phyloP scores from a whole-genome alignment of 2,329 filamentous ascomycete species.

The Fusarium brachygibbosum region DNA sequence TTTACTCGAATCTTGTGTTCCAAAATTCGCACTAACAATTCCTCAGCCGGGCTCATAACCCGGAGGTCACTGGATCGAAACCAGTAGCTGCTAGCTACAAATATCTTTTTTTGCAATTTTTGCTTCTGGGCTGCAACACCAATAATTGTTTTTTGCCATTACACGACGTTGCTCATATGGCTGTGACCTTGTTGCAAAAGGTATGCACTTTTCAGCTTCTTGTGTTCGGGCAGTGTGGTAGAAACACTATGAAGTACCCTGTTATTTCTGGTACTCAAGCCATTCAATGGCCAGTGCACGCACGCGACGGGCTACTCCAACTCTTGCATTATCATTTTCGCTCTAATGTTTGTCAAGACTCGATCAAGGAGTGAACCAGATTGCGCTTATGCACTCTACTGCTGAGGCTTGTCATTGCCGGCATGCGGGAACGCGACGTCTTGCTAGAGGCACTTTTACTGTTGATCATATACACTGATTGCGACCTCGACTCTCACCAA shows the following conservation, averaged over 20 bases:
- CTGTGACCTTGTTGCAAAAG: no score
- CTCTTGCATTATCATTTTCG: neutral
- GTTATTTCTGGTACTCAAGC: fast-evolving
- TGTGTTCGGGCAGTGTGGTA: neutral
- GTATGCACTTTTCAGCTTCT: neutral
- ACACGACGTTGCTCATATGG: no score
- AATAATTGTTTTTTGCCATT: no score
- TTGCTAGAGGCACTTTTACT: no score
- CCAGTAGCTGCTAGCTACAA: slow-evolving; percentile 27
- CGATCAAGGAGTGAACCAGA: fast-evolving
- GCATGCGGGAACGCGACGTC: no score
- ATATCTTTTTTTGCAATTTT: neutral
- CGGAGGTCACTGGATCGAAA: slow-evolving; percentile 36
- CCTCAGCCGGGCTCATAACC: slow-evolving; percentile 39
- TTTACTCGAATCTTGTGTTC: neutral
- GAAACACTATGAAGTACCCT: neutral
- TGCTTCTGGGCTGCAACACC: fast-evolving
- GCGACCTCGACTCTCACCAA: fast-evolving
- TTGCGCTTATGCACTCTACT: no score
- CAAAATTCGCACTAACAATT: slow-evolving; percentile 5
- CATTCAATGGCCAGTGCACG: neutral
- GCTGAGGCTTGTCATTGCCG: no score
- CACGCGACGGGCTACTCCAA: neutral
- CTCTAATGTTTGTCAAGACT: no score
- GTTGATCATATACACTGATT: neutral